Percentiles rank a stretch among this genome's conserved stretches.
Conservation (phyloP, 352 stramenopile species). For the Pythium insidiosum region DNA sequence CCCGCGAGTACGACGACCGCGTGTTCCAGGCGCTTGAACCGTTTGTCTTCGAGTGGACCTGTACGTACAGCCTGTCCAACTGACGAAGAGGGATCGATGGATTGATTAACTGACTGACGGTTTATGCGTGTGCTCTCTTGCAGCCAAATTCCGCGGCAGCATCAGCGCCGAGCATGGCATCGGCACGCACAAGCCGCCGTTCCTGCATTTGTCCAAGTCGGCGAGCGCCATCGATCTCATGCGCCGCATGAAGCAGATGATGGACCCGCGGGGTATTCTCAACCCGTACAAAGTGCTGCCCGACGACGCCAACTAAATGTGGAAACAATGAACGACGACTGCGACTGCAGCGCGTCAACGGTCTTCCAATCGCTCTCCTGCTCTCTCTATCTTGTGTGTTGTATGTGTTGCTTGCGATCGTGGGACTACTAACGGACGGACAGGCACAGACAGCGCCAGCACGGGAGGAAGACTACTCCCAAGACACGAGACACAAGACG, state of each 20-base stretch:
- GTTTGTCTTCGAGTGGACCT: slow-evolving; percentile 81
- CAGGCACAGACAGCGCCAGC: neutral
- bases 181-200: slow-evolving; percentile 90
- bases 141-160: slow-evolving; percentile 82
- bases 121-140: neutral
- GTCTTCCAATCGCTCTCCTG: too few species aligned
- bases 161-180: slow-evolving; percentile 98
- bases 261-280: slow-evolving; percentile 95
- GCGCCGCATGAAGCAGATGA: slow-evolving; percentile 88
- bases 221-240: slow-evolving; percentile 84
- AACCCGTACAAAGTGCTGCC: slow-evolving; percentile 95
- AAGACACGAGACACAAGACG: too few species aligned
- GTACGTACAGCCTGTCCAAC: slow-evolving; percentile 14
- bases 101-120: neutral
- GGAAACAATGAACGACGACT: too few species aligned
- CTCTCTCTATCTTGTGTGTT: too few species aligned
- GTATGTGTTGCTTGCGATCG: too few species aligned
- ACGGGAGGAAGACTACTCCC: too few species aligned
- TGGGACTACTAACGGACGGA: too few species aligned
- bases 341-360: too few species aligned
- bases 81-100: neutral
- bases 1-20: slow-evolving; percentile 49
- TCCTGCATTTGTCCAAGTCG: slow-evolving; percentile 83
- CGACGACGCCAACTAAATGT: neutral
- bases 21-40: slow-evolving; percentile 62